phyloP scores from a whole-genome alignment of 768 basidiomycete genomes.

The Lactarius evosmus region DNA sequence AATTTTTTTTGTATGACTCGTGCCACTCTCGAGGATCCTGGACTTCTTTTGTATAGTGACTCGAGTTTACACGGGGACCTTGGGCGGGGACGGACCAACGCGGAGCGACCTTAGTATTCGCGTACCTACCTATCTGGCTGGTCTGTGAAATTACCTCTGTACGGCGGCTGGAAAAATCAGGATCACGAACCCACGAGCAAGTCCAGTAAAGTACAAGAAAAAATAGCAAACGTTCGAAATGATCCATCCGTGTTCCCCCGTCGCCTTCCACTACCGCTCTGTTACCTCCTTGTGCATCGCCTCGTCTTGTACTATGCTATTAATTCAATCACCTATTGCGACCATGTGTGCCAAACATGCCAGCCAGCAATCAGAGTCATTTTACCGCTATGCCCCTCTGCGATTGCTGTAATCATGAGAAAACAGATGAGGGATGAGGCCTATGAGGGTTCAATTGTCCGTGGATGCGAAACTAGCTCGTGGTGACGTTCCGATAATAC shows the following conservation, averaged over 20 bases:
- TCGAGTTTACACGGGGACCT: background rate
- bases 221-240: background rate
- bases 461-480: too few relatives aligned
- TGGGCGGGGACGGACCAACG: background rate
- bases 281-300: background rate
- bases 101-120: background rate
- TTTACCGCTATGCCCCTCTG: too few relatives aligned
- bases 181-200: background rate
- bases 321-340: background rate
- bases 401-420: too few relatives aligned
- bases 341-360: too few relatives aligned
- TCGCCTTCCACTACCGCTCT: background rate
- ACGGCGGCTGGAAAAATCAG: background rate
- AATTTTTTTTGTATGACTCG: background rate
- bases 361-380: too few relatives aligned
- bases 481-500: too few relatives aligned
- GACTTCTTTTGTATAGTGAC: background rate
- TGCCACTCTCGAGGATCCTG: background rate
- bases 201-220: too few relatives aligned
- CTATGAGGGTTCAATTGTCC: too few relatives aligned
- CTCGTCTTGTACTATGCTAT: background rate
- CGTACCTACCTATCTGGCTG: background rate
- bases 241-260: background rate
- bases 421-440: too few relatives aligned
- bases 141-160: background rate